phyloP scores from a whole-genome alignment of 176 grass and related monocot genomes.

The Thinopyrum elongatum region DNA sequence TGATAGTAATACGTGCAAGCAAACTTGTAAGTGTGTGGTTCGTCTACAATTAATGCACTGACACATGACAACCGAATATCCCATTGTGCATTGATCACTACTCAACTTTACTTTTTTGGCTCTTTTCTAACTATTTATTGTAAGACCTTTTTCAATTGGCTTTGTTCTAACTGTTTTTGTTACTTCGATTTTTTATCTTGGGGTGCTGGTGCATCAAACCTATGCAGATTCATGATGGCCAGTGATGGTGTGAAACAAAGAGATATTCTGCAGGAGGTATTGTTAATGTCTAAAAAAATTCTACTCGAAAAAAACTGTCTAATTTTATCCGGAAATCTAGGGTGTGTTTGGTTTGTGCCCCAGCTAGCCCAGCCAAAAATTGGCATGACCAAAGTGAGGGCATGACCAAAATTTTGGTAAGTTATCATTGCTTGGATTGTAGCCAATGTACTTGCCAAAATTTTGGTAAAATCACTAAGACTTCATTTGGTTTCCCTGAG shows the following conservation, averaged over 20 bases:
- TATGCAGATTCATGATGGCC: conserved; percentile 93
- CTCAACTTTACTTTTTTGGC: background rate
- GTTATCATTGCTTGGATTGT: too few relatives aligned
- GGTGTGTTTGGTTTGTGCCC: too few relatives aligned
- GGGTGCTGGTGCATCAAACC: conserved; percentile 22
- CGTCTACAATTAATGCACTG: background rate
- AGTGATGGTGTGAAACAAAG: conserved; percentile 86
- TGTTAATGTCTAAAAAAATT: background rate
- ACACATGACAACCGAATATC: background rate
- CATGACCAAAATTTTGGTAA: too few relatives aligned
- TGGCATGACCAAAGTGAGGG: too few relatives aligned
- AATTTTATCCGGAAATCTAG: conserved; percentile 11
- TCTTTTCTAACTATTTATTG: background rate
- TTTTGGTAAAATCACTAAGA: too few relatives aligned
- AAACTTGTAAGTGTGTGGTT: background rate
- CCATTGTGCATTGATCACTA: background rate
- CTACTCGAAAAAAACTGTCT: too few relatives aligned
- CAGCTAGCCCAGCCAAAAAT: too few relatives aligned
- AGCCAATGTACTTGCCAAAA: too few relatives aligned
- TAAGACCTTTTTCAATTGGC: background rate
- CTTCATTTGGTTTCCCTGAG: too few relatives aligned
- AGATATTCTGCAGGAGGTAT: conserved; percentile 65
- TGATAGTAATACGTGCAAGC: background rate
- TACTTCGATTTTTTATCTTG: background rate
- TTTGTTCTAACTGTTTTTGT: background rate